Percentiles rank a stretch among this genome's conserved stretches.
Evolutionary conservation across 2,329 filamentous ascomycete genomes (phyloP).

Genomic region (Calonectria pseudoreteaudii): DNA sequence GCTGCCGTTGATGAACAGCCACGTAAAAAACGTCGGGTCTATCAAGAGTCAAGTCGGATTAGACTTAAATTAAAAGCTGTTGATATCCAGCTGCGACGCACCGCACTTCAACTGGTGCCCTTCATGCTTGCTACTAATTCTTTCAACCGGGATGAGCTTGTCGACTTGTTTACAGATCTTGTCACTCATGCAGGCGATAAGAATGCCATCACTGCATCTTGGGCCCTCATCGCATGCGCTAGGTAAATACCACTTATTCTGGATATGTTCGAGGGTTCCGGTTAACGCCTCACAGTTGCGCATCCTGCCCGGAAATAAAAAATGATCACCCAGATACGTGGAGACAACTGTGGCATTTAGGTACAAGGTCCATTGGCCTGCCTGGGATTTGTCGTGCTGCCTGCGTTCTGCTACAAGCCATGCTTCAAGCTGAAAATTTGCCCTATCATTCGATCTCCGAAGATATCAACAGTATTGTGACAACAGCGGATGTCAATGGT

Average conservation of each 20-base stretch:
- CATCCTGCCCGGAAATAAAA: conserved; percentile 46
- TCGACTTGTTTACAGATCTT: conserved; percentile 69
- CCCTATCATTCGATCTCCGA: conserved; percentile 75
- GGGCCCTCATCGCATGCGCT: conserved; percentile 86
- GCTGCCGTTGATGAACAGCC: conserved; percentile 57
- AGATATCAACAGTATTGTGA: conserved; percentile 78
- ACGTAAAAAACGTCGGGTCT: conserved; percentile 64
- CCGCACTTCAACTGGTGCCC: conserved; percentile 68
- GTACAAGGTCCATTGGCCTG: conserved; percentile 77
- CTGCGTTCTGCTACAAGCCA: conserved; percentile 76
- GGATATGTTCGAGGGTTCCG: conserved; percentile 11
- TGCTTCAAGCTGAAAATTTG: conserved; percentile 76
- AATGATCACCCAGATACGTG: conserved; percentile 62
- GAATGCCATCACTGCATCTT: conserved; percentile 73
- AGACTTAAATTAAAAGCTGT: conserved; percentile 60
- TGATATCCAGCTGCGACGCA: conserved; percentile 58
- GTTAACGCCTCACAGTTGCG: conserved; percentile 49
- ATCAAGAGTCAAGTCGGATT: conserved; percentile 58
- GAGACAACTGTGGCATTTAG: conserved; percentile 81
- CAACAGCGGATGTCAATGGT: conserved; percentile 83
- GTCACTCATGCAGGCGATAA: conserved; percentile 75
- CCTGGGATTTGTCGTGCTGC: conserved; percentile 80
- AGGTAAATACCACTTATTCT: conserved; percentile 64
- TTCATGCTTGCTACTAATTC: conserved; percentile 64
- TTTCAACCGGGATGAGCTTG: conserved; percentile 63